These are phyloP conservation scores for Platanus orientalis DNA, from an alignment of 164 flowering plant genomes.

Conservation along the genomic window DNA sequence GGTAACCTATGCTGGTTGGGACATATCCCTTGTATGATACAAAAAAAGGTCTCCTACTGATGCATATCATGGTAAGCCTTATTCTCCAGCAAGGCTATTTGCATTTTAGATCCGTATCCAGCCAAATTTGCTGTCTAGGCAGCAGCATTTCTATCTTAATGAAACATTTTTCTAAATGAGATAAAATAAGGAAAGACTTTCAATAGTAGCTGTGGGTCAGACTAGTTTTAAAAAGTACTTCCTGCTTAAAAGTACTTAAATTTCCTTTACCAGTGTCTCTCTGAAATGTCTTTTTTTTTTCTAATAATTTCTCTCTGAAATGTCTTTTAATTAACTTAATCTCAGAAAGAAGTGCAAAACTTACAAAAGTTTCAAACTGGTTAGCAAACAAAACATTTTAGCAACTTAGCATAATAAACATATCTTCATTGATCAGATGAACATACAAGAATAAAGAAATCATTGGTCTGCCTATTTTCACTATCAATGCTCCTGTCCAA, in stretches of 20 bases:
- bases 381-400: background rate
- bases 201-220: too few species aligned
- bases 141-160: background rate
- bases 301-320: too few species aligned
- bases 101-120: background rate
- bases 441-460: conserved; percentile 83
- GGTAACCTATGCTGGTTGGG: background rate
- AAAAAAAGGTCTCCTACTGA: background rate
- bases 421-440: background rate
- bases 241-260: too few species aligned
- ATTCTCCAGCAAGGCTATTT: background rate
- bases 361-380: too few species aligned
- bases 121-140: background rate
- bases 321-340: too few species aligned
- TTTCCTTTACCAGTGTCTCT: too few species aligned
- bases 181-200: too few species aligned
- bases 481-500: conserved; percentile 61
- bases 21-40: background rate
- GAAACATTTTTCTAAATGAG: too few species aligned
- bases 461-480: conserved; percentile 66
- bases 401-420: background rate
- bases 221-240: too few species aligned
- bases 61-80: background rate
- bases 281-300: too few species aligned
- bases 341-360: too few species aligned